Evolutionary conservation across 768 basidiomycete species (phyloP).

Genomic region (Coprinopsis marcescibilis): DNA sequence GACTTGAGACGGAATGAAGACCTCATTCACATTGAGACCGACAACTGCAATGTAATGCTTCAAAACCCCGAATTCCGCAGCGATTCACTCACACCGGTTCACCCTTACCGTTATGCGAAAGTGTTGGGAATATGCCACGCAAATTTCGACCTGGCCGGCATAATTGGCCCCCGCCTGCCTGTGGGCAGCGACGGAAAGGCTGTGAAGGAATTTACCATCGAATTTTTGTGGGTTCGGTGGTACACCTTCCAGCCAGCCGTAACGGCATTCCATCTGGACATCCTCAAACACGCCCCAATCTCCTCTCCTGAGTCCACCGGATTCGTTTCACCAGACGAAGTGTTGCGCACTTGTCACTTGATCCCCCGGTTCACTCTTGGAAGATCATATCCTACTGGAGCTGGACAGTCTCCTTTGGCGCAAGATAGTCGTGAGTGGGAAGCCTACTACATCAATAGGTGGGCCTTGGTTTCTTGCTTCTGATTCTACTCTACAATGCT

Average conservation of each 20-base stretch:
- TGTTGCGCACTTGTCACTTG: neutral
- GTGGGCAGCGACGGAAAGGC: neutral
- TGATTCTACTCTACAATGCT: neutral
- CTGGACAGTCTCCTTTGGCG: neutral
- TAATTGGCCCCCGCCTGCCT: neutral
- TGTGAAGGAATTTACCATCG: neutral
- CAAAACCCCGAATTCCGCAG: neutral
- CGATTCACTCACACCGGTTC: neutral
- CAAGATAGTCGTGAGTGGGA: neutral
- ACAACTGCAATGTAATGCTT: neutral
- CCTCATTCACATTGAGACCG: neutral
- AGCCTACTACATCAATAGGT: neutral
- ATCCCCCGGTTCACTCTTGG: neutral
- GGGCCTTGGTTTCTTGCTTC: neutral
- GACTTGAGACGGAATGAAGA: neutral
- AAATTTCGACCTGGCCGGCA: neutral
- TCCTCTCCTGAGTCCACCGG: neutral
- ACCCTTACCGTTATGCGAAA: neutral
- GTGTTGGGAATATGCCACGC: conserved; percentile 1
- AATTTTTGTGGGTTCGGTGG: conserved; percentile 2
- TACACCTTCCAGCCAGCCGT: neutral
- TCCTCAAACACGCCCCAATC: neutral
- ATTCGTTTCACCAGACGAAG: neutral
- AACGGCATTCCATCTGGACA: neutral
- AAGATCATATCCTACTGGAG: neutral